These are phyloP conservation scores for Colletotrichum simmondsii DNA, from an alignment of 2,329 filamentous ascomycete species.

Conservation along the genomic window DNA sequence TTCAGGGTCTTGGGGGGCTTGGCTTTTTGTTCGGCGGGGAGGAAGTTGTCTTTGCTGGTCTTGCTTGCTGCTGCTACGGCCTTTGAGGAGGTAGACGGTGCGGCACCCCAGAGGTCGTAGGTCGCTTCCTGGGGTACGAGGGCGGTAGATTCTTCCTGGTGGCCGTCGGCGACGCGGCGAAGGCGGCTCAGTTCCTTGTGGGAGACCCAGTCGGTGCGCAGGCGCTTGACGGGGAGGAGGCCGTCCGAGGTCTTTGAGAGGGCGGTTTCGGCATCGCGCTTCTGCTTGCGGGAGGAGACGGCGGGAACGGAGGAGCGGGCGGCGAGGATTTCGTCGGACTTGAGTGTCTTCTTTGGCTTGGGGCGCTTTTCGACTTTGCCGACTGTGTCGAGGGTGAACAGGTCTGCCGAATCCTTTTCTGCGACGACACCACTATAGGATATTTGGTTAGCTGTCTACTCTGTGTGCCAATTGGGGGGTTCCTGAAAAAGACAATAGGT, in stretches of 20 bases:
- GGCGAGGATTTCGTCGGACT: constrained; percentile 91
- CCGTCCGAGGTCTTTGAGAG: constrained; percentile 76
- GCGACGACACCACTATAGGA: constrained; percentile 79
- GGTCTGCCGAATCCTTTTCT: constrained; percentile 83
- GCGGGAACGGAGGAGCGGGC: constrained; percentile 84
- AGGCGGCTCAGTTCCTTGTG: constrained; percentile 85
- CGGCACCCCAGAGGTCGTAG: constrained; percentile 82
- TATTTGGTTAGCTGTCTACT: not conserved
- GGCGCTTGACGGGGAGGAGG: constrained; percentile 78
- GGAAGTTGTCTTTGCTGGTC: constrained; percentile 64
- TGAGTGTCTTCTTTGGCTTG: constrained; percentile 81
- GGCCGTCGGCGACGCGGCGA: constrained; percentile 81
- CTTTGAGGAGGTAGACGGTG: constrained; percentile 41
- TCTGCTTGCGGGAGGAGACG: constrained; percentile 78
- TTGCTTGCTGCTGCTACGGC: constrained; percentile 38
- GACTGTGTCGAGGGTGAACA: constrained; percentile 84
- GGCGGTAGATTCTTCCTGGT: constrained; percentile 58
- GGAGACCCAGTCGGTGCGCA: constrained; percentile 82
- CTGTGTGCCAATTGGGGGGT: not conserved
- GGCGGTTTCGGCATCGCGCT: constrained; percentile 51
- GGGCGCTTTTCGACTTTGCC: constrained; percentile 75
- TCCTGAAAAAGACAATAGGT: not conserved
- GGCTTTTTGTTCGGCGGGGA: constrained; percentile 73
- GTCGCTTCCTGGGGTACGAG: constrained; percentile 69
- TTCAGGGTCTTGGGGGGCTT: constrained; percentile 81